Base-by-base conservation (phyloP, 2,329 filamentous ascomycete genomes). In the Volutella citrinella region DNA sequence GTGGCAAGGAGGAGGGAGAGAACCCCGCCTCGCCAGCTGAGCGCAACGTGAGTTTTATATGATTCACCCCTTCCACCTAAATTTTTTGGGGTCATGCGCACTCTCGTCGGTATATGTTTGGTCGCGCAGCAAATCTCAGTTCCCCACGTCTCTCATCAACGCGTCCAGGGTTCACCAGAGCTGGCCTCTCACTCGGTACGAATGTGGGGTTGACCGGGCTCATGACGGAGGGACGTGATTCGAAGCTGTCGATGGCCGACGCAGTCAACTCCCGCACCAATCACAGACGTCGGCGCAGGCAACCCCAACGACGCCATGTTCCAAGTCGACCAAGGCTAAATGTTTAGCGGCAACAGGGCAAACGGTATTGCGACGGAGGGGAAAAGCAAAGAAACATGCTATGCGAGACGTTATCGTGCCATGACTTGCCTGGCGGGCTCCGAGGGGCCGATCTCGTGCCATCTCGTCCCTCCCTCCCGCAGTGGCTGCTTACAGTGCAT, bases 231-330 rank as follows among this genome's bases (percentile, higher is more conserved):
- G 40, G 32, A 19, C 30, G 36, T 41, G 34, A 36, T 42, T 41
- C 34, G 48, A 45, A 46, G 42, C 20, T 43, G 38, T 51, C 40
- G 40, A 48, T 35, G 40, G 42, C 32, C 40, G 43, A 49, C 41
- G 48, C 48, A 46, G 43, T 39, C 40, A 45, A 48, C 46, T 56
- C 53, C 53, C 53, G 53, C 53, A 20, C 53, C 53, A 56, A 56
- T 56, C 53, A 56, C 38, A 34, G 30, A 19, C 30, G 38, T 34
- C 27, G 30, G 40, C 32, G 18, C 34, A 22, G 45, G 33, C 15
- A 30, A 34, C 35, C 38, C 32, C 38, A 37, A 46, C n/a, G 46
- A 27, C 48, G 40, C 46, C 38, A 53, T 48, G n/a, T n/a, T n/a
- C n/a, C 38, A 45, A 43, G 49, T 39, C 35, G 35, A 30, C 38